phyloP scores from a whole-genome alignment of 31 red algal genomes.

The Pterothamnion heteromorphum region DNA sequence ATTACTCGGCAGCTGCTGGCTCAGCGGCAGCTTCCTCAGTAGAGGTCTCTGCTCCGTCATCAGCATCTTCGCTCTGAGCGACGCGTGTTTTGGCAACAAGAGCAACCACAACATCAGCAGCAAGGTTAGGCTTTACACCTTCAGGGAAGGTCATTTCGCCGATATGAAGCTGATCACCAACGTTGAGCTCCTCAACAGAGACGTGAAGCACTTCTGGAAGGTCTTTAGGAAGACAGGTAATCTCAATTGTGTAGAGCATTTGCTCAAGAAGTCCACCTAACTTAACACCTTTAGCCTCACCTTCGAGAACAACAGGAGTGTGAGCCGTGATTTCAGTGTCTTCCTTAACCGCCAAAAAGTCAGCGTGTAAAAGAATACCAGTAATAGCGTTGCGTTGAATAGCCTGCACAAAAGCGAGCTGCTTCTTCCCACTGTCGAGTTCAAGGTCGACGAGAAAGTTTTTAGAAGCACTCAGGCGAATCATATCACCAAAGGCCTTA shows the following conservation, averaged over 20 bases:
- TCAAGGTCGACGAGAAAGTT: not conserved
- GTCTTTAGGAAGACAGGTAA: not conserved
- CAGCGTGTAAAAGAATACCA: not conserved
- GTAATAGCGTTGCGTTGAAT: not conserved
- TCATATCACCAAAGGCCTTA: not conserved
- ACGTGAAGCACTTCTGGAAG: not conserved
- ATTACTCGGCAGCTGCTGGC: too few species aligned
- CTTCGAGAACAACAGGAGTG: not conserved
- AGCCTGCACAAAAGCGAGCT: not conserved
- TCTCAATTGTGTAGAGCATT: not conserved
- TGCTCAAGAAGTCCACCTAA: not conserved
- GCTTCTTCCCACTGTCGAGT: not conserved
- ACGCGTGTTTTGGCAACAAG: not conserved
- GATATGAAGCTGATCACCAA: slow-evolving; percentile 1
- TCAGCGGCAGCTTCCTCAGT: not conserved
- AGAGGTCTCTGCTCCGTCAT: not conserved
- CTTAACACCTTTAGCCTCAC: not conserved
- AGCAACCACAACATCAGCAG: slow-evolving; percentile 8
- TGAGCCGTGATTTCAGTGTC: not conserved
- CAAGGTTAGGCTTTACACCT: not conserved
- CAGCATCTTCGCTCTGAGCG: not conserved
- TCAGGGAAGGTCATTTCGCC: not conserved
- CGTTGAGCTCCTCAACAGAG: not conserved
- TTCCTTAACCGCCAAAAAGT: not conserved
- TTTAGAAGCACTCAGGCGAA: not conserved